A percentile compares a stretch with the other conserved stretches of the same genome.
These are phyloP conservation scores for Blastobotrys terrestris DNA, from an alignment of 805 yeast genomes.

Conservation along the genomic window DNA sequence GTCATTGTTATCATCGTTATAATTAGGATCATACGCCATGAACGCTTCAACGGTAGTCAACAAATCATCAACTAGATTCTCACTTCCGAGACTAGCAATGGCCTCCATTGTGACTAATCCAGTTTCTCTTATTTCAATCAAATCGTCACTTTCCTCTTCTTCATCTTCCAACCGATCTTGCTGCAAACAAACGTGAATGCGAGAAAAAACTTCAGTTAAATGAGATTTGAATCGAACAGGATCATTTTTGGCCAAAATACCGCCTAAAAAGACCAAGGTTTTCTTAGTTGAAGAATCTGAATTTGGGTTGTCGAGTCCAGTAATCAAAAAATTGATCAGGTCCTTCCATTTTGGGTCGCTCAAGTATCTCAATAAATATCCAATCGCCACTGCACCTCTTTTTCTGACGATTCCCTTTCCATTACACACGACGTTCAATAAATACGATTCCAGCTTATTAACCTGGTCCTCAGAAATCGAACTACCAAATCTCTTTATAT, in stretches of 20 bases:
- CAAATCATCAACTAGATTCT: conserved; percentile 25
- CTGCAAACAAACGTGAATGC: conserved; percentile 21
- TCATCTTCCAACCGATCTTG: conserved; percentile 17
- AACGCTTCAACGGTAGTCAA: conserved; percentile 31
- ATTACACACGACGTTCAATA: conserved; percentile 33
- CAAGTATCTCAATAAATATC: conserved; percentile 34
- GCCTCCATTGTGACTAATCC: conserved; percentile 37
- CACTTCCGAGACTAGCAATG: conserved; percentile 37
- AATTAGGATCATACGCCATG: conserved; percentile 43
- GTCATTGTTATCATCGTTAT: conserved; percentile 21
- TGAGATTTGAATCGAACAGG: conserved; percentile 15
- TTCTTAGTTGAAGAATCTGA: conserved; percentile 5
- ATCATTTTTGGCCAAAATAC: conserved; percentile 24
- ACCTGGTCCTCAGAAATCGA: conserved; percentile 36
- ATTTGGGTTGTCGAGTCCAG: conserved; percentile 14
- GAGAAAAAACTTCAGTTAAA: conserved; percentile 12
- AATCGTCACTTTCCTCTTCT: conserved; percentile 39
- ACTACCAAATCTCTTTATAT: conserved; percentile 45
- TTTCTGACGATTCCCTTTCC: conserved; percentile 44
- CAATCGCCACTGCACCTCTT: conserved; percentile 45
- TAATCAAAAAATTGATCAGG: conserved; percentile 14
- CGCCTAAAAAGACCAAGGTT: conserved; percentile 15
- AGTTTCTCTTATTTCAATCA: conserved; percentile 47
- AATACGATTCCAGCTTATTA: conserved; percentile 20
- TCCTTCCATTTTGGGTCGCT: conserved; percentile 23